Evolutionary conservation across 352 stramenopile species (phyloP).

Genomic region (Globisporangium nagaii): DNA sequence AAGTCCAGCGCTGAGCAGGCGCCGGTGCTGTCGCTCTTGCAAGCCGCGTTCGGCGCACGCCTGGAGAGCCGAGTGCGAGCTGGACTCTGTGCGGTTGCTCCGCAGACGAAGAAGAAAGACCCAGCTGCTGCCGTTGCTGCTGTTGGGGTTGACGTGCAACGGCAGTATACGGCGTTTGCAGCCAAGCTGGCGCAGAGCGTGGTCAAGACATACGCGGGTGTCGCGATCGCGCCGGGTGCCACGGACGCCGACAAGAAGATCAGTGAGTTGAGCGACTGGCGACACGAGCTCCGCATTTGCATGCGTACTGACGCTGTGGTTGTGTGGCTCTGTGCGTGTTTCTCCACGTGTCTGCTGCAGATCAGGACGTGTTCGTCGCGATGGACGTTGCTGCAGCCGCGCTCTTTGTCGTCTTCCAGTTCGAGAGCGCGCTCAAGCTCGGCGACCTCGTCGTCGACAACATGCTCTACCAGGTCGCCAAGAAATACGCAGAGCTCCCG

Average conservation of each 20-base stretch:
- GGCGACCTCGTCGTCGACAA: conserved; percentile 68
- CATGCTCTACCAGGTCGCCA: conserved; percentile 75
- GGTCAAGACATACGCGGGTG: conserved; percentile 48
- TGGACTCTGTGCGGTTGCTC: background rate
- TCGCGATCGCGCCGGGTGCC: background rate
- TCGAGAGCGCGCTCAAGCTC: conserved; percentile 39
- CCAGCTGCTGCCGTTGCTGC: background rate
- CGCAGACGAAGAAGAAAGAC: background rate
- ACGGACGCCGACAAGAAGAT: conserved; percentile 11
- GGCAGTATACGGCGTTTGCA: conserved; percentile 32
- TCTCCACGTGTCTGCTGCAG: too few species aligned
- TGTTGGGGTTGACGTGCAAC: conserved; percentile 3
- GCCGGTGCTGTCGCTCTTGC: background rate
- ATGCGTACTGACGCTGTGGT: background rate
- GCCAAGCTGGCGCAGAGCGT: conserved; percentile 59
- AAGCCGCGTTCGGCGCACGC: conserved; percentile 2
- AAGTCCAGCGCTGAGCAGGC: background rate
- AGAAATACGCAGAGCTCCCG: conserved; percentile 59
- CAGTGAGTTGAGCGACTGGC: conserved; percentile 7
- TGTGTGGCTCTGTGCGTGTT: background rate
- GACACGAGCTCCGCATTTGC: background rate
- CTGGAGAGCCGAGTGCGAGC: conserved; percentile 8
- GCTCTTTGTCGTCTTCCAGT: conserved; percentile 40
- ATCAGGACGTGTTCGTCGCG: conserved; percentile 22
- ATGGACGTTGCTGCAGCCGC: conserved; percentile 54